These are phyloP conservation scores for Mucor plumbeus DNA, from an alignment of 371 early-diverging fungal genomes.

Conservation along the genomic window DNA sequence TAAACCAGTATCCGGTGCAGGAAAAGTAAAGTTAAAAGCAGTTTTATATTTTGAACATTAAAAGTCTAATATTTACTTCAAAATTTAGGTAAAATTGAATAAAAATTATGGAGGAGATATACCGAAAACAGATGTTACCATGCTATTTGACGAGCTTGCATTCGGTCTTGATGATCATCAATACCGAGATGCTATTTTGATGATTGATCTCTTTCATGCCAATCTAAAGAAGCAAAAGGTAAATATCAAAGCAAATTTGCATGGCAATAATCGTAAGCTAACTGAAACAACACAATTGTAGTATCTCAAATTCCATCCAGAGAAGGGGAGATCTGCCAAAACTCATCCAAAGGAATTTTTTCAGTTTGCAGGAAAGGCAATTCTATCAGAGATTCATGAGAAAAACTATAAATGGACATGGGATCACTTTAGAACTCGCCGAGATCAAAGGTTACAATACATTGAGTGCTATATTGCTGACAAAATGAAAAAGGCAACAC, in stretches of 20 bases:
- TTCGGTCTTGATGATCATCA: slow-evolving; percentile 81
- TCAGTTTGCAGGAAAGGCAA: slow-evolving; percentile 76
- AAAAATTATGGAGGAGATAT: slow-evolving; percentile 53
- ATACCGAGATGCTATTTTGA: slow-evolving; percentile 68
- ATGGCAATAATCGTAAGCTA: neutral
- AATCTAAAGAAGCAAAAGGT: slow-evolving; percentile 76
- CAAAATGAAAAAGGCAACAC: slow-evolving; percentile 46
- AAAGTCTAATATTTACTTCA: too few species aligned
- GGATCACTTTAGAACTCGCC: slow-evolving; percentile 72
- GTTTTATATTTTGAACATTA: too few species aligned
- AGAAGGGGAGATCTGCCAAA: slow-evolving; percentile 62
- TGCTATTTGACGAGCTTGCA: slow-evolving; percentile 81
- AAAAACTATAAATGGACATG: slow-evolving; percentile 74
- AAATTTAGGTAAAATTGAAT: slow-evolving; percentile 51
- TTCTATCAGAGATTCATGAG: slow-evolving; percentile 78
- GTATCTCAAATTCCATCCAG: slow-evolving; percentile 79
- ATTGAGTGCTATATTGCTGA: slow-evolving; percentile 65
- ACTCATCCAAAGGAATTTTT: slow-evolving; percentile 78
- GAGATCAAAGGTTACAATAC: slow-evolving; percentile 74
- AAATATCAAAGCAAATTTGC: neutral
- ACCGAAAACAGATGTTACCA: slow-evolving; percentile 59
- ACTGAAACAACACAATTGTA: slow-evolving; percentile 20
- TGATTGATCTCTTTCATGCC: slow-evolving; percentile 74
- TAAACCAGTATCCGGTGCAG: slow-evolving; percentile 84
- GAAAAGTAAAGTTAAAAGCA: slow-evolving; percentile 58